Evolutionary conservation across 179 eudicot genomes (phyloP), one percentile per base, ranked within the genome.

Genomic region (Dionaea muscipula): DNA sequence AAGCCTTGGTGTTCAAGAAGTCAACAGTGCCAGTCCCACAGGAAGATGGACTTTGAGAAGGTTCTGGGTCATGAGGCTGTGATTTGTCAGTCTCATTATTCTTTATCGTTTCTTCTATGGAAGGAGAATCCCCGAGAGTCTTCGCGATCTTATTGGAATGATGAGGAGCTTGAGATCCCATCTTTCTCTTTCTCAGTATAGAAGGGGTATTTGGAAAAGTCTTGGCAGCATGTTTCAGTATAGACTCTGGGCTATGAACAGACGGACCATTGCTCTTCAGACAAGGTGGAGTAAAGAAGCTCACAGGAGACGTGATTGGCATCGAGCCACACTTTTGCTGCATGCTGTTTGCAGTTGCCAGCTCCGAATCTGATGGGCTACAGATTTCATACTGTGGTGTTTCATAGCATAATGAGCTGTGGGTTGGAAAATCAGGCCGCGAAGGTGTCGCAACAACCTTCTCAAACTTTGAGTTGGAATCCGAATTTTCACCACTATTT

Each of bases 171-270:
- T 54, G 75, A 47, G 61, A 57, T 50, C 53, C 63, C 12, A 62
- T 61, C 71, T 72, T 84, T 71, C 98, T 84, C 71, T 86, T 91
- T 62, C 98, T 72, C 24, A 87, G 19, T 63, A 91, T 91, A 23
- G 98, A 86, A 66, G 98, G 98, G 23, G 95, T 86, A 52, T 80
- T 78, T 28, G 84, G 82, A 62, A 79, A 91, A n/a, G 80, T 91
- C 72, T 49, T 73, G 1, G 98, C 98, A 47, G 98, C 98, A 56
- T 60, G 70, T 76, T 60, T 81, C 68, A 91, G 61, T 48, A 84
- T 84, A 25, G 85, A 82, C 55, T 81, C 94, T 14, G 91, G 87
- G 65, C 84, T 77, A 55, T 63, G 75, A 27, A 63, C 61, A 54
- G 39, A 55, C n/a, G 51, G 46, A 53, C 61, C 49, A 18, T 60